Evolutionary conservation across 73 alveolate genomes (phyloP), one percentile per base, ranked within the genome.

Genomic region (Paramecium sonneborni): DNA sequence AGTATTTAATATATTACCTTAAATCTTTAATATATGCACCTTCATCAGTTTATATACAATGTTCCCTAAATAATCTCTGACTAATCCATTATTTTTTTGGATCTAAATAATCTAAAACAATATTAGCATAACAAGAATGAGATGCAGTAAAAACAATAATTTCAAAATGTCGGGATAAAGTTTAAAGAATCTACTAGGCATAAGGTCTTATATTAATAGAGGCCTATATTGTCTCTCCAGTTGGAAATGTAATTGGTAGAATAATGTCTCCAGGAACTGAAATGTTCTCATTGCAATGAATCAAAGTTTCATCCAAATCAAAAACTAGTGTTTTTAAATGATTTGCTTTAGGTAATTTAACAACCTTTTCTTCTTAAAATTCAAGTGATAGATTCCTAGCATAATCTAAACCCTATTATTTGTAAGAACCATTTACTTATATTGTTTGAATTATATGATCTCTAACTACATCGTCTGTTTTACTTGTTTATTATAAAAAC

Each of bases 111-210:
- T 98, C 99, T 57, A 98, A 87, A 8, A 98, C 99, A 35, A 96
- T 96, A 96, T 97, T 98, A 0, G 99, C 99, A 94, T 98, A 98
- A 46, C 99, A 95, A 10, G 94, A 93, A 92, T 98, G 98, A 46
- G 98, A 93, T n/a, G 99, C 99, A 52, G 99, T 98, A 70, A 94
- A 98, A 9, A 97, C 96, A 76, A 97, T 96, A n/a, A 98, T 97
- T 92, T 96, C 95, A 93, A 95, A 98, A 41, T 93, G 86, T 84
- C 96, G 93, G 41, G 93, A 92, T 55, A 96, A 96, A 85, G 93
- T 95, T 70, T 86, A 89, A 56, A 97, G 93, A 35, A 97, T 92
- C 92, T 97, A 97, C 76, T 95, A 85, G 76, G 98, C 97, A 85
- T 67, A 92, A n/a, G 99, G 99, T 76, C 99, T 88, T 11, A 97